Conservation (phyloP, 768 basidiomycete genomes). For the Mycena albidolilacea region DNA sequence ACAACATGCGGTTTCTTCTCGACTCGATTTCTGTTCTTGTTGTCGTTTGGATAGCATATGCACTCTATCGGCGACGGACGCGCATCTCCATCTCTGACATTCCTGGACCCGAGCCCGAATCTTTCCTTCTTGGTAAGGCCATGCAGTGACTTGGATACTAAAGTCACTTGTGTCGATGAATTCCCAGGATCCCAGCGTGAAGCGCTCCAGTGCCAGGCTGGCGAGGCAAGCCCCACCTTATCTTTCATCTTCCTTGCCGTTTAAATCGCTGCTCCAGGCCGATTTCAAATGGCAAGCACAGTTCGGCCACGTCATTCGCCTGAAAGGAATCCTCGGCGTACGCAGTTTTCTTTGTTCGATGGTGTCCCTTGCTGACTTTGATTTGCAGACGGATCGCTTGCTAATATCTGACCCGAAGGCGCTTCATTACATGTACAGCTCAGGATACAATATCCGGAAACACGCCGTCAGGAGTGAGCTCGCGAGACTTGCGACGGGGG, state of each 20-base stretch:
- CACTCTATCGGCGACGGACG: slow-evolving; percentile 52
- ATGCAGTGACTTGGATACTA: background rate
- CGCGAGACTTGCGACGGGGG: slow-evolving; percentile 65
- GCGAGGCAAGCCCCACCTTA: slow-evolving; percentile 39
- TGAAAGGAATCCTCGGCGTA: slow-evolving; percentile 54
- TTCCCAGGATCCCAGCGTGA: slow-evolving; percentile 64
- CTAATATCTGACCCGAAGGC: slow-evolving; percentile 71
- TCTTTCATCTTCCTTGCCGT: background rate
- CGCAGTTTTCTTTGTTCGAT: background rate
- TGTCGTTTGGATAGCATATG: slow-evolving; percentile 35
- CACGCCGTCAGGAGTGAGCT: slow-evolving; percentile 65
- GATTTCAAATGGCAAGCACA: slow-evolving; percentile 63
- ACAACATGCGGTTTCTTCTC: background rate
- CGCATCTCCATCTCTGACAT: slow-evolving; percentile 61
- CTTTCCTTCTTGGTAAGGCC: slow-evolving; percentile 62
- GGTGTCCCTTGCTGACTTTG: background rate
- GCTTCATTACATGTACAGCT: slow-evolving; percentile 56
- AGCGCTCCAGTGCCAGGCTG: slow-evolving; percentile 66
- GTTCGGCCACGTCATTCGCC: slow-evolving; percentile 55
- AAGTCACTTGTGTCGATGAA: background rate
- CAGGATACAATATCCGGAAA: slow-evolving; percentile 70
- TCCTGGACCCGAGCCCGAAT: slow-evolving; percentile 64
- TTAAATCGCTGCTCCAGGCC: slow-evolving; percentile 50
- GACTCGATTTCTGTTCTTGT: background rate
- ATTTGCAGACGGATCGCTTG: slow-evolving; percentile 65